Evolutionary conservation across 805 yeast genomes (phyloP).

Genomic region (Cephaloascus albidus): DNA sequence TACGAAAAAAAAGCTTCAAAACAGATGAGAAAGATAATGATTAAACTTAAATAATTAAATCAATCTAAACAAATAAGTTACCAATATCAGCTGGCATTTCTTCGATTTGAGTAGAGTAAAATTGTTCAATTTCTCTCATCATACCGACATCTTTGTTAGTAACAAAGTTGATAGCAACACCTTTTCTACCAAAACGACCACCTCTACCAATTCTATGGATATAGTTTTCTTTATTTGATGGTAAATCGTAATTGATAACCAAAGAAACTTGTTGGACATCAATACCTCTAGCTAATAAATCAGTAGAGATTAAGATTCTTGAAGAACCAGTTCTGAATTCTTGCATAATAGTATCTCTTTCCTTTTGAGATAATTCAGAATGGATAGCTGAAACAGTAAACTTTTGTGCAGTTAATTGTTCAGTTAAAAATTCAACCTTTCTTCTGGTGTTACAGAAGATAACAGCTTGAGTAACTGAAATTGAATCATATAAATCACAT

Average conservation of each 20-base stretch:
- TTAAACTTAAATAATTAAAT: not conserved
- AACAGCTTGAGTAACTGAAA: constrained; percentile 95
- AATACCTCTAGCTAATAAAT: constrained; percentile 95
- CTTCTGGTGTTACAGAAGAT: constrained; percentile 94
- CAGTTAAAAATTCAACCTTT: constrained; percentile 85
- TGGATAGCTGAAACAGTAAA: constrained; percentile 94
- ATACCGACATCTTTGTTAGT: constrained; percentile 68
- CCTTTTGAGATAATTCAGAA: constrained; percentile 91
- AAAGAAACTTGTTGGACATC: constrained; percentile 96
- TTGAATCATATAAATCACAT: constrained; percentile 90
- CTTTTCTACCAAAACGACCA: constrained; percentile 98
- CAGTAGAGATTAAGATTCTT: constrained; percentile 87
- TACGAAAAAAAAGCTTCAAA: not conserved
- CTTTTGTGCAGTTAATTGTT: constrained; percentile 63
- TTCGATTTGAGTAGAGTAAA: constrained; percentile 81
- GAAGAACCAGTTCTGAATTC: constrained; percentile 94
- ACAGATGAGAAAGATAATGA: not conserved
- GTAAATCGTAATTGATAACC: constrained; percentile 91
- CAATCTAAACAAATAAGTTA: constrained; percentile 31
- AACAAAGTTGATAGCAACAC: constrained; percentile 92
- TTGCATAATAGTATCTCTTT: constrained; percentile 90
- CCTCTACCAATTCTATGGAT: constrained; percentile 98
- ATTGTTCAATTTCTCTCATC: constrained; percentile 81
- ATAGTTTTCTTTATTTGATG: constrained; percentile 84
- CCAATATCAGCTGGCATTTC: constrained; percentile 83